Conservation (phyloP, 805 yeast species). For the Sugiyamaella valdiviana region DNA sequence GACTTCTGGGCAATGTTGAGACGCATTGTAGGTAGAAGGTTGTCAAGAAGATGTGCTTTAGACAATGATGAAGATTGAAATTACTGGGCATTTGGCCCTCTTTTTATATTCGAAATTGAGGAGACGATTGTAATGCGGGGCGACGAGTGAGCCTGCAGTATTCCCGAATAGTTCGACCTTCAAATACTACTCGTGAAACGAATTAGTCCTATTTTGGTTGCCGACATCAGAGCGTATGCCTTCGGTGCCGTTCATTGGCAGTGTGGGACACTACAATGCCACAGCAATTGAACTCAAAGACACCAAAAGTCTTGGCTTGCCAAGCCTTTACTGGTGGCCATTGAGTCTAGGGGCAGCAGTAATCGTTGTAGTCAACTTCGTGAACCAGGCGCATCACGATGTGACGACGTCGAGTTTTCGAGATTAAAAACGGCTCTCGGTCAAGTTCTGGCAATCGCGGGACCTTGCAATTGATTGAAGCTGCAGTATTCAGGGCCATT, state of each 20-base stretch:
- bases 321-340: neutral
- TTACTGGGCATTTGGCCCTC: neutral
- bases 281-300: too few species aligned
- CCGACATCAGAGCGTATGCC: neutral
- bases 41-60: neutral
- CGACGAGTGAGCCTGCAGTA: neutral
- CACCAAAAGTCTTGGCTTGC: neutral
- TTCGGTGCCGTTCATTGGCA: neutral
- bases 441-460: too few species aligned
- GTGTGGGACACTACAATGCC: too few species aligned
- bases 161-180: neutral
- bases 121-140: neutral
- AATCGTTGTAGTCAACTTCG: too few species aligned
- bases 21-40: neutral
- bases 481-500: too few species aligned
- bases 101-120: neutral
- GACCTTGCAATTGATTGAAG: too few species aligned
- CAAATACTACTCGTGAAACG: neutral
- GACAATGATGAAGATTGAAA: neutral
- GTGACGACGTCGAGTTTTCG: too few species aligned
- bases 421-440: too few species aligned
- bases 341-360: too few species aligned
- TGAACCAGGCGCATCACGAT: too few species aligned
- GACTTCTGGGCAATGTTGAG: neutral
- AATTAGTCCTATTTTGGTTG: neutral